Conservation (phyloP, 1,284 basidiomycete species). For the Irpex lacteus region DNA sequence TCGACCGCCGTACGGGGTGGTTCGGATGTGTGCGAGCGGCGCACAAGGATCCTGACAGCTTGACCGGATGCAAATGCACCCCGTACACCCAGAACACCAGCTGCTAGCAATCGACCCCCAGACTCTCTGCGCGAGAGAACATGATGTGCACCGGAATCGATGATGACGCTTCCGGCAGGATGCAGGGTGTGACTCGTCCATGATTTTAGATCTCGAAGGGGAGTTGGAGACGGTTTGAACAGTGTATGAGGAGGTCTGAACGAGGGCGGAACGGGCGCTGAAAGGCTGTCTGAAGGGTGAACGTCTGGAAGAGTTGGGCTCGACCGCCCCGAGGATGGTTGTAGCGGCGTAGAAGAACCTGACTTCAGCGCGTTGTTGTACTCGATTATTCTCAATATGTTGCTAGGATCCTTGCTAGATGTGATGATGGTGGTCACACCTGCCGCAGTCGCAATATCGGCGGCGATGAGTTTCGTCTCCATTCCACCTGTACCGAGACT, state of each 20-base stretch:
- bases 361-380: constrained; percentile 52
- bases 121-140: constrained; percentile 84
- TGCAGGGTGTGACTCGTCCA: constrained; percentile 95
- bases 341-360: constrained; percentile 26
- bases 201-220: constrained; percentile 88
- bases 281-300: neutral
- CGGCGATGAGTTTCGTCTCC: constrained; percentile 99
- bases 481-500: constrained; percentile 97
- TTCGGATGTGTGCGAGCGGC: constrained; percentile 27
- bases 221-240: constrained; percentile 74
- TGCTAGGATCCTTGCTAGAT: constrained; percentile 77
- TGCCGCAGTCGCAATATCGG: constrained; percentile 94
- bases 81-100: constrained; percentile 84
- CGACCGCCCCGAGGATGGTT: constrained; percentile 33
- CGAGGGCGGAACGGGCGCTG: neutral
- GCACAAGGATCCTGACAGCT: constrained; percentile 84
- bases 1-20: constrained; percentile 23
- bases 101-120: constrained; percentile 88
- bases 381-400: constrained; percentile 82
- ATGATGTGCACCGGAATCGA: constrained; percentile 86
- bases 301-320: constrained; percentile 30
- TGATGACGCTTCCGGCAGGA: constrained; percentile 84
- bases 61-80: constrained; percentile 94
- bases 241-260: constrained; percentile 80
- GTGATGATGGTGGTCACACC: constrained; percentile 95